These are phyloP conservation scores for Didymosphaeria variabile DNA, from an alignment of 2,329 filamentous ascomycete genomes.

Conservation along the genomic window DNA sequence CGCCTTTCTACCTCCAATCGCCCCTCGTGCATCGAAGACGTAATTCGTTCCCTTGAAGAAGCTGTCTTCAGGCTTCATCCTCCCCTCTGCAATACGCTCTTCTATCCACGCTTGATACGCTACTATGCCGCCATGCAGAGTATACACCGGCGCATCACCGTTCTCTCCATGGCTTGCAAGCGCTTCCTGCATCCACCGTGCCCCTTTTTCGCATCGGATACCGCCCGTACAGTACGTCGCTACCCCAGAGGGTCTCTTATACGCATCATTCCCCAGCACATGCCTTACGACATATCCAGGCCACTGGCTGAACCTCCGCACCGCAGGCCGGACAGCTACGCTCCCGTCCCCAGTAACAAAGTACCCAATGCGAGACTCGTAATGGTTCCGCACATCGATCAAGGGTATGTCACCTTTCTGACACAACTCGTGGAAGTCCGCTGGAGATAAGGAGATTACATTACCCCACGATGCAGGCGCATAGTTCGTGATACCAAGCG, in stretches of 20 bases:
- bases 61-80: constrained; percentile 27
- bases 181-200: constrained; percentile 37
- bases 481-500: constrained; percentile 35
- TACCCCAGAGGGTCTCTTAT: constrained; percentile 22
- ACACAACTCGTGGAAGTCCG: constrained; percentile 30
- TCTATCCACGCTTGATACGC: constrained; percentile 37
- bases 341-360: constrained; percentile 30
- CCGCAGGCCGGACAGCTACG: constrained; percentile 26
- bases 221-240: constrained; percentile 38
- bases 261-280: constrained; percentile 23
- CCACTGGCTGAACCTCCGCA: constrained; percentile 37
- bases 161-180: constrained; percentile 13
- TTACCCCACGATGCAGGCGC: constrained; percentile 29
- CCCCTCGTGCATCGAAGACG: constrained; percentile 36
- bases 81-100: constrained; percentile 25
- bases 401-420: constrained; percentile 25
- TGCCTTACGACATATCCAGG: constrained; percentile 32
- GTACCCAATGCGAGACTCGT: constrained; percentile 37
- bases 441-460: constrained; percentile 27
- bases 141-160: constrained; percentile 24
- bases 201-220: constrained; percentile 36
- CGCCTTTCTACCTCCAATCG: constrained; percentile 22
- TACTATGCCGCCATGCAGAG: constrained; percentile 33
- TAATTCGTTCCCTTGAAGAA: constrained; percentile 37
- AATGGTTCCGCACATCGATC: constrained; percentile 37